Conservation (phyloP, 83 land plant genomes). For the Isoetes engelmannii region DNA sequence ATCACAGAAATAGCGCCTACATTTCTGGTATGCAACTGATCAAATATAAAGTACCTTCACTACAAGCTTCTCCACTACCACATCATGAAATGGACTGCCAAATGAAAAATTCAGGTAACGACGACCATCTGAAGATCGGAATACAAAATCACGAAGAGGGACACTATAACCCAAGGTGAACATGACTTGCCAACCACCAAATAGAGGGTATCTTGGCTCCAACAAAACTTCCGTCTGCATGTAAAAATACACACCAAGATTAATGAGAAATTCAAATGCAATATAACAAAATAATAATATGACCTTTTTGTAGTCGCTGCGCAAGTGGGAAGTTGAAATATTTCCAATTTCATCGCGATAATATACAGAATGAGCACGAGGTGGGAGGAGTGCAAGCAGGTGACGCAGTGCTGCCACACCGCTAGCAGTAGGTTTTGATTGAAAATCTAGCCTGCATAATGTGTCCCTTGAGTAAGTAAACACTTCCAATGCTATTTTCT, state of each 20-base stretch:
- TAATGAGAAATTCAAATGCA: background rate
- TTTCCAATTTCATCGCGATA: slow-evolving; percentile 98
- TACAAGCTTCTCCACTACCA: slow-evolving; percentile 69
- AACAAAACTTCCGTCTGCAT: slow-evolving; percentile 86
- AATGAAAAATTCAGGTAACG: slow-evolving; percentile 76
- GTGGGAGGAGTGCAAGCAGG: slow-evolving; percentile 75
- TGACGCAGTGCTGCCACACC: slow-evolving; percentile 66
- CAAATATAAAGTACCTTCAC: slow-evolving; percentile 47
- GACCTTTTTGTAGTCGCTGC: slow-evolving; percentile 69
- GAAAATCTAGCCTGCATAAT: slow-evolving; percentile 74
- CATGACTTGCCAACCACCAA: slow-evolving; percentile 95
- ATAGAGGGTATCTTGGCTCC: slow-evolving; percentile 92
- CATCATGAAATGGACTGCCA: slow-evolving; percentile 60
- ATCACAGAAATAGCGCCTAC: background rate
- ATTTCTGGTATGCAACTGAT: slow-evolving; percentile 1
- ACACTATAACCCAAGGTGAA: slow-evolving; percentile 94
- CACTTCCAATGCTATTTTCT: background rate
- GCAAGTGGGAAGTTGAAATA: slow-evolving; percentile 84
- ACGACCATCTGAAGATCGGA: slow-evolving; percentile 56
- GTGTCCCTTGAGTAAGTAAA: background rate
- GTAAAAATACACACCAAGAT: background rate
- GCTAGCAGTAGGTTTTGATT: slow-evolving; percentile 48
- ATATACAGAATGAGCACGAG: slow-evolving; percentile 88
- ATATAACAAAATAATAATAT: background rate
- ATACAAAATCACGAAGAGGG: slow-evolving; percentile 80